A percentile compares a stretch with the other conserved stretches of the same genome.
These are phyloP conservation scores for Linnemannia hyalina DNA, from an alignment of 192 early-diverging fungal genomes.

Conservation along the genomic window DNA sequence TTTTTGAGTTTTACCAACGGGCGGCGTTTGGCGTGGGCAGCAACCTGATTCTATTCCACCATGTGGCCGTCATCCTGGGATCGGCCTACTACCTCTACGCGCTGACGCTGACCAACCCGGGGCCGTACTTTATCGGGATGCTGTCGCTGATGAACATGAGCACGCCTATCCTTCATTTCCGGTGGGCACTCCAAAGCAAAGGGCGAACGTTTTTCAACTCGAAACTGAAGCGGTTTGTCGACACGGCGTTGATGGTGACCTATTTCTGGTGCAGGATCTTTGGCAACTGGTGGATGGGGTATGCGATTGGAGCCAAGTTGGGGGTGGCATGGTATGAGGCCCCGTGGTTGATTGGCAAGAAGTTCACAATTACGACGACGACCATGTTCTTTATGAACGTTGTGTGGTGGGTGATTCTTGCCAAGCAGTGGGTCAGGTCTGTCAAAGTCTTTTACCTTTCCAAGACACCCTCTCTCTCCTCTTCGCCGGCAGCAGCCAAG, in stretches of 20 bases:
- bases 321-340: conserved; percentile 34
- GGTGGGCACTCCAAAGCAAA: conserved; percentile 30
- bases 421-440: conserved; percentile 29
- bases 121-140: conserved; percentile 37
- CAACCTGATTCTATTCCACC: conserved; percentile 41
- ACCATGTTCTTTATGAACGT: conserved; percentile 43
- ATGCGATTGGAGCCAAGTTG: conserved; percentile 25
- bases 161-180: conserved; percentile 32
- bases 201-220: conserved; percentile 28
- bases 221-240: conserved; percentile 22
- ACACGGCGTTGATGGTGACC: conserved; percentile 31
- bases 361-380: conserved; percentile 33
- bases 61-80: conserved; percentile 31
- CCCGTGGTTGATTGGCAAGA: conserved; percentile 23
- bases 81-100: conserved; percentile 33
- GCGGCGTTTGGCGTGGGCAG: conserved; percentile 21
- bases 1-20: conserved; percentile 39
- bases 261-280: conserved; percentile 43
- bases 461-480: conserved; percentile 4
- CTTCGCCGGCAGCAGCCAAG: neutral
- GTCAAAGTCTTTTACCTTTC: conserved; percentile 21
- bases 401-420: conserved; percentile 30
- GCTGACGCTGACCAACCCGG: conserved; percentile 27
- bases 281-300: conserved; percentile 43
- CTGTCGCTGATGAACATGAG: conserved; percentile 41